A percentile compares a stretch with the other conserved stretches of the same genome.
Conservation (phyloP, 371 early-diverging fungal species). For the Coemansia linderi region DNA sequence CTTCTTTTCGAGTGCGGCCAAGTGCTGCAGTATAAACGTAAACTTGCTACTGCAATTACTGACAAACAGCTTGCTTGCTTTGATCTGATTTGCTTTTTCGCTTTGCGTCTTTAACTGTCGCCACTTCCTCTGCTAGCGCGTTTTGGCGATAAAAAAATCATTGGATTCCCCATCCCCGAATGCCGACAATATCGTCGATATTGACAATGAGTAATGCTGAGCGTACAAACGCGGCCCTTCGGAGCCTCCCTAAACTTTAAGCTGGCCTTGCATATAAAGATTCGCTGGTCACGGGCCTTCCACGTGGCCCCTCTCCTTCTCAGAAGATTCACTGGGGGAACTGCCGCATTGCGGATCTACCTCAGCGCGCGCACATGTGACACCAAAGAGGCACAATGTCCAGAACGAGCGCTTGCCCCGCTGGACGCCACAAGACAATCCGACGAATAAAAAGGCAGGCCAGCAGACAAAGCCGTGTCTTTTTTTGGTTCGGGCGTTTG, state of each 20-base stretch:
- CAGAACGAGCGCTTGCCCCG: neutral
- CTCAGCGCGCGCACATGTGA: neutral
- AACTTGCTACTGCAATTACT: constrained; percentile 1
- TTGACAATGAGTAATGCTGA: neutral
- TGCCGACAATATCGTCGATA: neutral
- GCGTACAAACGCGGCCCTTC: too few species aligned
- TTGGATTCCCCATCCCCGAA: too few species aligned
- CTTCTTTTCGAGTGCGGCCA: neutral
- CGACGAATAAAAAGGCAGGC: neutral
- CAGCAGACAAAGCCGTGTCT: neutral
- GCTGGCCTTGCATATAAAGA: too few species aligned
- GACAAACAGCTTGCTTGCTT: neutral
- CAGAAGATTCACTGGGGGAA: too few species aligned
- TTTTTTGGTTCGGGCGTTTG: neutral
- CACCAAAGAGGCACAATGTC: neutral
- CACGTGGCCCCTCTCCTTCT: too few species aligned
- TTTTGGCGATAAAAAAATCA: too few species aligned
- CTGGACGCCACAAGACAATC: neutral
- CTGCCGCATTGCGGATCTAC: too few species aligned
- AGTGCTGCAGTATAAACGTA: neutral
- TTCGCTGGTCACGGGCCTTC: too few species aligned
- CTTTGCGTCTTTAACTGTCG: neutral
- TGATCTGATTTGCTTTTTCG: neutral
- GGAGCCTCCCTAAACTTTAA: too few species aligned
- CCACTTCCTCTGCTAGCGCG: neutral